Base-by-base conservation (phyloP, 2,329 filamentous ascomycete species). In the Botrytis medusae region DNA sequence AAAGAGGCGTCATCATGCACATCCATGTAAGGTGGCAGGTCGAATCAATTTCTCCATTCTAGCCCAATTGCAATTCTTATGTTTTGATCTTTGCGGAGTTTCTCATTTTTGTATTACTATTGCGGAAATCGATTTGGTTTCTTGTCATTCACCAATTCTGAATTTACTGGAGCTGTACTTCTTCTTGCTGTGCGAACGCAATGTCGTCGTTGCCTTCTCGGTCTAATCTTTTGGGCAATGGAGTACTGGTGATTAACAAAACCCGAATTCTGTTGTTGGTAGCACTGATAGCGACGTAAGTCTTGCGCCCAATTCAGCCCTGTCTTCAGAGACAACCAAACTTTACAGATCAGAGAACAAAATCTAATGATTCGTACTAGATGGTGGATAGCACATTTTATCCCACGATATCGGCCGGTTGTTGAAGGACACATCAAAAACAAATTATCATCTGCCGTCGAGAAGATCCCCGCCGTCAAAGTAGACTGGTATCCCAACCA, bases 361-460 rank as follows among this genome's bases (percentile, higher is more conserved):
- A 57, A 2, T 51, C 54, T 59, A 69, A 37, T 74, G n/a, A 14
- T 25, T 51, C 48, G 44, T 40, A 0, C 14, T 68, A 87, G 86
- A 72, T 88, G 86, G 86, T 83, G 82, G 78, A 77, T 86, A 65
- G 85, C 85, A 9, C 80, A 82, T 54, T 76, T 86, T 5, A 74
- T 86, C 8, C 84, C 84, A 12, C 79, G 79, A 59, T 86, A 86
- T 79, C 82, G 83, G 60, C 83, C 84, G 62, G 80, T 81, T n/a
- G 82, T 86, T 73, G 80, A 83, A 73, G 80, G 81, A 9, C 76
- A 82, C 18, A 79, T 79, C 8, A 75, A 77, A 60, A 71, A 75
- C 22, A 76, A 74, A 71, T 74, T 77, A 69, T 75, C 77, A 44
- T 76, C 78, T 74, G 77, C 76, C 4, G 75, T 78, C 34, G 74